Evolutionary conservation across 2,329 filamentous ascomycete genomes (phyloP), one percentile per base, ranked within the genome.

Genomic region (Canariomyces notabilis): DNA sequence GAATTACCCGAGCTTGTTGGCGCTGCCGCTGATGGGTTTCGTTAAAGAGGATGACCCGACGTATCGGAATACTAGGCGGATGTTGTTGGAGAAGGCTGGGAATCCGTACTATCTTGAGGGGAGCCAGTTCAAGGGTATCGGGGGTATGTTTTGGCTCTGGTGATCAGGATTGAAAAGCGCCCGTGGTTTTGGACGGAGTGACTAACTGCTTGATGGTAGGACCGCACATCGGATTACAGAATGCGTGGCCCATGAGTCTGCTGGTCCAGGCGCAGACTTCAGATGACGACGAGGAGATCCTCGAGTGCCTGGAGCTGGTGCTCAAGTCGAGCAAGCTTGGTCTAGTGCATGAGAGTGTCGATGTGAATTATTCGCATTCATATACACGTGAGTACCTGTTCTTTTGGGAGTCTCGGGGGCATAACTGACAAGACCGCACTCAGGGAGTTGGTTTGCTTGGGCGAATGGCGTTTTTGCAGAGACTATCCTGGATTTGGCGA

Each of bases 181-280:
- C 5, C 9, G 20, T 11, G 9, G 8, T 22, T 15, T n/a, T 9
- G 26, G 26, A 12, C 4, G 9, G 26, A 29, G 26, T 18, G 19
- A 15, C 15, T 35, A 11, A 15, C 14, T 22, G 65, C 2, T 16
- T 29, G 14, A 3, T 29, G 26, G 15, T 21, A 73, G 78, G 78
- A 4, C 79, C 79, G 6, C 80, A 82, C 60, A 85, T 96, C 55
- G 93, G 93, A 0, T 70, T 95, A n/a, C 72, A 79, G 58, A 87
- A 95, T 56, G 93, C 91, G 6, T 98, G 93, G 93, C 93, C 93
- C 0, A 97, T 98, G 89, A 93, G 87, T 63, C 71, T 96, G 52
- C 74, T 98, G 7, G 79, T 96, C 16, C 90, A 96, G 66, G 89
- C 88, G 2, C 89, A 93, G 76, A 98, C 93, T 0, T 85, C 83